Evolutionary conservation across 2,329 filamentous ascomycete genomes (phyloP).

Genomic region (Colletotrichum sp.): DNA sequence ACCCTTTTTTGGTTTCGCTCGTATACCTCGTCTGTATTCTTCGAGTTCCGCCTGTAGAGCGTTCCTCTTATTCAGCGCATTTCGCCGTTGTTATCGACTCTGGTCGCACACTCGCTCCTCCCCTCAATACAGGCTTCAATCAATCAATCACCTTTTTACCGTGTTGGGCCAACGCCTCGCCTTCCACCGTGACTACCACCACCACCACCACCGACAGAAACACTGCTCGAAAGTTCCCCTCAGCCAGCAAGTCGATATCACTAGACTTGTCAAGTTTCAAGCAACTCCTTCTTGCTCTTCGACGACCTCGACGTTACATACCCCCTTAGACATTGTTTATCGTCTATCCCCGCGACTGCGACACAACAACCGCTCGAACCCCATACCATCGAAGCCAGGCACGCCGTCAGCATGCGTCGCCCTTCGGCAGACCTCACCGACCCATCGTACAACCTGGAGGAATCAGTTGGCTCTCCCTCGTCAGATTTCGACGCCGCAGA

Average conservation of each 20-base stretch:
- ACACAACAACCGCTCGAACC: slow-evolving; percentile 3
- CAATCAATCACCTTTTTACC: neutral
- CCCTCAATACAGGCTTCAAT: neutral
- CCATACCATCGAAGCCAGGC: neutral
- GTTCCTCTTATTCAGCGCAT: neutral
- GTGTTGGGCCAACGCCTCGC: neutral
- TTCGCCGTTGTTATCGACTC: neutral
- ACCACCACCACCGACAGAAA: neutral
- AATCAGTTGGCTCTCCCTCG: slow-evolving; percentile 34
- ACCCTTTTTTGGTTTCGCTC: slow-evolving; percentile 2
- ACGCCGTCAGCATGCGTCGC: slow-evolving; percentile 44
- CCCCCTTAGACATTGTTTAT: neutral
- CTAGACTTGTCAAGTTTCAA: neutral
- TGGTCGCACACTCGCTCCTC: slow-evolving; percentile 1
- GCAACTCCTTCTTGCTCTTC: neutral
- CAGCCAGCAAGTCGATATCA: neutral
- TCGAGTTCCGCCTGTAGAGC: neutral
- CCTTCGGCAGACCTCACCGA: slow-evolving; percentile 46
- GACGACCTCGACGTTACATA: neutral
- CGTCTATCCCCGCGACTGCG: neutral
- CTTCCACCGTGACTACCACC: neutral
- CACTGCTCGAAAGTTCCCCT: neutral
- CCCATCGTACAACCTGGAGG: slow-evolving; percentile 42
- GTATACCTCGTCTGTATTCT: slow-evolving; percentile 17
- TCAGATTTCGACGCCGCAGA: slow-evolving; percentile 32